Evolutionary conservation across 306 rosid genomes (phyloP).

Genomic region (Vigna angularis): DNA sequence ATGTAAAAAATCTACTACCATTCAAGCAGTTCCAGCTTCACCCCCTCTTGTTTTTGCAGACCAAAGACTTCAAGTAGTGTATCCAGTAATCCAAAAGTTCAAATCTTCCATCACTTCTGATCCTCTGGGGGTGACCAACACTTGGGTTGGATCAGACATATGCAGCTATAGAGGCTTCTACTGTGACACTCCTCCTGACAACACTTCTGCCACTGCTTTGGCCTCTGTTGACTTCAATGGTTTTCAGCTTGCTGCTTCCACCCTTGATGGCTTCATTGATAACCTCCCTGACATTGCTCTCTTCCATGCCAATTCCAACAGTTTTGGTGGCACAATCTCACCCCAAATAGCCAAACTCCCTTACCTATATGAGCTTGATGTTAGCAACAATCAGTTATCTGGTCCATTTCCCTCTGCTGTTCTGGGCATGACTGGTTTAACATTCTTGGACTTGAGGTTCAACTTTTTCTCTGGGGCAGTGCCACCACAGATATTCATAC

Average conservation of each 20-base stretch:
- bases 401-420: constrained; percentile 82
- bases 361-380: constrained; percentile 81
- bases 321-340: constrained; percentile 70
- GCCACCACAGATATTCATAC: constrained; percentile 74
- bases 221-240: constrained; percentile 91
- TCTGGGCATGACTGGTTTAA: constrained; percentile 58
- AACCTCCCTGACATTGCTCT: constrained; percentile 84
- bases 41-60: constrained; percentile 70
- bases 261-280: constrained; percentile 84
- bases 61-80: constrained; percentile 65
- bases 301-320: constrained; percentile 92
- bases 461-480: constrained; percentile 78
- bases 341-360: constrained; percentile 61
- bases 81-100: constrained; percentile 85
- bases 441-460: constrained; percentile 81
- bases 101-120: constrained; percentile 75
- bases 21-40: constrained; percentile 44
- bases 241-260: constrained; percentile 67
- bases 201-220: constrained; percentile 67
- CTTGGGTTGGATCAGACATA: constrained; percentile 83
- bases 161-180: constrained; percentile 84
- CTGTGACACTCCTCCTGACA: constrained; percentile 81
- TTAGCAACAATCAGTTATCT: constrained; percentile 79
- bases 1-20: constrained; percentile 19
- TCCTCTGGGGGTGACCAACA: constrained; percentile 68